Percentiles rank a stretch among this genome's conserved stretches.
These are phyloP conservation scores for Miscanthus lutarioriparius DNA, from an alignment of 176 grass and related monocot genomes.

Conservation along the genomic window DNA sequence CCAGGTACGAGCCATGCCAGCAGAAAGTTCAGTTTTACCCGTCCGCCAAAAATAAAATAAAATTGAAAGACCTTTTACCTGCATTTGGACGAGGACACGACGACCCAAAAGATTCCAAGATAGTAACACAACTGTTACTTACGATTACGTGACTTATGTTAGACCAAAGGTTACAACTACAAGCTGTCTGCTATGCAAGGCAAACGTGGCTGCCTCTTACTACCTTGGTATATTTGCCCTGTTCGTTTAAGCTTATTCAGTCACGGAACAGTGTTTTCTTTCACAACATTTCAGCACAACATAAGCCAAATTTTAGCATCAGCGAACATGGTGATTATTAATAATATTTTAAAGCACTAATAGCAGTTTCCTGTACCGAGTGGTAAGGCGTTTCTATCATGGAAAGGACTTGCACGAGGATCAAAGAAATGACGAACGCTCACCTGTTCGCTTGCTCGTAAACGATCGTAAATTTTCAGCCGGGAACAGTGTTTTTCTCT, in stretches of 20 bases:
- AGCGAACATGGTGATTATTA: too few species aligned
- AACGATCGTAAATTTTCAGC: too few species aligned
- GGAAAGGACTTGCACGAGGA: background rate
- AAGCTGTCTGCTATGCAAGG: background rate
- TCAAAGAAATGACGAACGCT: background rate
- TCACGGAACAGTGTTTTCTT: too few species aligned
- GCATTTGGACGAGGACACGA: background rate
- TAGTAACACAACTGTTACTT: background rate
- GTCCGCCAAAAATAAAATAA: too few species aligned
- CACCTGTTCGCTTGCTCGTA: too few species aligned
- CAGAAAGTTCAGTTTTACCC: slow-evolving; percentile 37
- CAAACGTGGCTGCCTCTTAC: background rate
- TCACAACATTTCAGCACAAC: too few species aligned
- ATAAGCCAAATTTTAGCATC: too few species aligned
- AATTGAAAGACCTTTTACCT: background rate
- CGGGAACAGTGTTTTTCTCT: too few species aligned
- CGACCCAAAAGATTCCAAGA: background rate
- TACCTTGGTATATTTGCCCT: background rate
- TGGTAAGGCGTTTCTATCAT: slow-evolving; percentile 5
- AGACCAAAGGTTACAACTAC: too few species aligned
- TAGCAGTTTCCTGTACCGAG: background rate
- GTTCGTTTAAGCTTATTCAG: too few species aligned
- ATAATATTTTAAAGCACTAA: background rate
- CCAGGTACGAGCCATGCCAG: background rate
- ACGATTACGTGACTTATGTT: background rate